Evolutionary conservation across 805 yeast genomes (phyloP), one percentile per base, ranked within the genome.

Genomic region (Schizosaccharomyces cryophilus): DNA sequence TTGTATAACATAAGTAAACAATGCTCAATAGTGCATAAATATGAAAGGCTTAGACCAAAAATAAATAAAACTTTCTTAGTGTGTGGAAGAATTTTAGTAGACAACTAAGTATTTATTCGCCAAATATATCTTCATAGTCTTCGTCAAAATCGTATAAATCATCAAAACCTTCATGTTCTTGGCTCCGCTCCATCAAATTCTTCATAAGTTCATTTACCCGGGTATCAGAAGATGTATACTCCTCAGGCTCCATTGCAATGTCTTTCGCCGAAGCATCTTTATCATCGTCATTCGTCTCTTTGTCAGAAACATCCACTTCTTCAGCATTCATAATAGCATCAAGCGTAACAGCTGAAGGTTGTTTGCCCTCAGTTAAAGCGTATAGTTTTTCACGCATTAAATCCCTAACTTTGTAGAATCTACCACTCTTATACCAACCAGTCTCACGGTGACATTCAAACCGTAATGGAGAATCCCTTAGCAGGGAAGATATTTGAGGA

Each of bases 401-500:
- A n/a, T 51, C 56, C 19, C 56, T 21, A 26, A 51, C 29, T 29
- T 51, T 51, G 26, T 51, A 24, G 38, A 24, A 29, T 24, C 56
- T 21, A 51, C 56, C 56, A 17, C 56, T 51, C 17, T n/a, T 51
- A 13, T 51, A 51, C 56, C 56, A 51, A 11, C 56, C 56, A 24
- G 30, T 29, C 35, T 21, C 35, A 4, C 35, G 56, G 63, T 80
- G 82, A 26, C 80, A 77, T 11, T 70, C 69, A 0, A 72, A 71
- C 38, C 73, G 73, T 2, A 79, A 62, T 9, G 69, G 71, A 19
- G 76, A 70, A 11, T 68, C 64, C 7, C 70, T 69, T 4, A 85
- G 66, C 15, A 83, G 66, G 3, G 69, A 67, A 13, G 66, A 66
- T 9, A 89, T 74, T 64, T 82, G 83, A 9, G 80, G 78, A 67